phyloP scores from a whole-genome alignment of 2,329 filamentous ascomycete species.

The Aspergillus hiratsukae region DNA sequence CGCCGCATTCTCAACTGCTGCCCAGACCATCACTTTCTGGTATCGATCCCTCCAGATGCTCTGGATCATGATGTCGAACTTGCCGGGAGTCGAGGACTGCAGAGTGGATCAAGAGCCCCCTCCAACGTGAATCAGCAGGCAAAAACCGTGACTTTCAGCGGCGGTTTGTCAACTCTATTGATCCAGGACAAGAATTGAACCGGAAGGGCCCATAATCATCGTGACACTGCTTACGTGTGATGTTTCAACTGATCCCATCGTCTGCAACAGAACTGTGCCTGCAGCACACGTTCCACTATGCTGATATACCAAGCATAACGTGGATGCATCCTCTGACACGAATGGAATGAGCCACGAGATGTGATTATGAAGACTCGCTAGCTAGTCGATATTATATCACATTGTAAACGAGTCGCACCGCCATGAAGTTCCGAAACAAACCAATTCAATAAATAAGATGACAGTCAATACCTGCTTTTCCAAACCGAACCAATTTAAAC shows the following conservation, averaged over 20 bases:
- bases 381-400: not conserved
- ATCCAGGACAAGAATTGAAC: not conserved
- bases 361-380: not conserved
- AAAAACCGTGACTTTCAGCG: too few relatives aligned
- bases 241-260: not conserved
- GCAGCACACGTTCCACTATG: not conserved
- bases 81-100: too few relatives aligned
- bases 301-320: not conserved
- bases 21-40: too few relatives aligned
- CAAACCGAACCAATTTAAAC: conserved; percentile 1
- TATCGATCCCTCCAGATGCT: too few relatives aligned
- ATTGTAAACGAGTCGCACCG: not conserved
- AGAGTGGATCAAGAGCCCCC: too few relatives aligned
- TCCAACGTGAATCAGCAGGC: too few relatives aligned
- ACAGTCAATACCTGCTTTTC: not conserved
- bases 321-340: not conserved
- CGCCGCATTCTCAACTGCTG: not conserved
- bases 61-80: too few relatives aligned
- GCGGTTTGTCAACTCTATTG: not conserved
- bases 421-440: not conserved
- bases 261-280: not conserved
- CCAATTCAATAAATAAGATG: not conserved
- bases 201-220: not conserved
- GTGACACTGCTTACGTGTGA: not conserved
- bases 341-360: not conserved